Evolutionary conservation across 208 protist species (phyloP).

Genomic region (Acanthamoeba royreba): DNA sequence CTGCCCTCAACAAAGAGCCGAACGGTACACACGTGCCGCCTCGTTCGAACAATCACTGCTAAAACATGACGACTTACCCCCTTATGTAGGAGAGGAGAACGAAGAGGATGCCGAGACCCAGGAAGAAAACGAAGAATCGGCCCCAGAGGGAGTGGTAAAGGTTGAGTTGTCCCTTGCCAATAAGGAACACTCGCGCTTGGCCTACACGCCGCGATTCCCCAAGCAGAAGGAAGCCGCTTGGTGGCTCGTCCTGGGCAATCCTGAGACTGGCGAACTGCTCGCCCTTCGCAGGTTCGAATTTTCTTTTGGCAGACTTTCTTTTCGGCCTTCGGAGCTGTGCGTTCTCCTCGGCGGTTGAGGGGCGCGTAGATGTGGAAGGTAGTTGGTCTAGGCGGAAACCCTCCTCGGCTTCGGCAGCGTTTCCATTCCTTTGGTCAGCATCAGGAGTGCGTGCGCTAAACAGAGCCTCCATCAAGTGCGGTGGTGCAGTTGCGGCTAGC

Average conservation of each 20-base stretch:
- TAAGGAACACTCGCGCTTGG: not conserved
- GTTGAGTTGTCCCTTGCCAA: slow-evolving; percentile 5
- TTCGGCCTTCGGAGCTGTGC: too few species aligned
- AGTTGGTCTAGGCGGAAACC: too few species aligned
- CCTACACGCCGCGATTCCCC: slow-evolving; percentile 41
- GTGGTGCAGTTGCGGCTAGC: not conserved
- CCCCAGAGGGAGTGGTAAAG: not conserved
- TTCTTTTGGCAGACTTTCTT: too few species aligned
- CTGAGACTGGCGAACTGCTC: not conserved
- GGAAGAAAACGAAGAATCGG: not conserved
- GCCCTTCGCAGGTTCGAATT: slow-evolving; percentile 27
- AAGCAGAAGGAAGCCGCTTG: slow-evolving; percentile 48
- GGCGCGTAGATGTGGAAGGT: too few species aligned
- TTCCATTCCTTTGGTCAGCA: too few species aligned
- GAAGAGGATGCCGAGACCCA: not conserved
- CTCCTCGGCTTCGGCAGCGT: too few species aligned
- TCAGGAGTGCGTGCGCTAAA: not conserved
- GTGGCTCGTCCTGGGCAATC: slow-evolving; percentile 39
- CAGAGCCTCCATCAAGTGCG: not conserved
- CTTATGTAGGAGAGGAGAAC: not conserved
- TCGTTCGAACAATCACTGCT: too few species aligned
- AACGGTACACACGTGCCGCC: not conserved
- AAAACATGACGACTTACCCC: not conserved
- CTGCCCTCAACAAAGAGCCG: not conserved
- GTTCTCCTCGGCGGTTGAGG: too few species aligned